Evolutionary conservation across 2,329 filamentous ascomycete species (phyloP).

Genomic region (Ilyonectria destructans): DNA sequence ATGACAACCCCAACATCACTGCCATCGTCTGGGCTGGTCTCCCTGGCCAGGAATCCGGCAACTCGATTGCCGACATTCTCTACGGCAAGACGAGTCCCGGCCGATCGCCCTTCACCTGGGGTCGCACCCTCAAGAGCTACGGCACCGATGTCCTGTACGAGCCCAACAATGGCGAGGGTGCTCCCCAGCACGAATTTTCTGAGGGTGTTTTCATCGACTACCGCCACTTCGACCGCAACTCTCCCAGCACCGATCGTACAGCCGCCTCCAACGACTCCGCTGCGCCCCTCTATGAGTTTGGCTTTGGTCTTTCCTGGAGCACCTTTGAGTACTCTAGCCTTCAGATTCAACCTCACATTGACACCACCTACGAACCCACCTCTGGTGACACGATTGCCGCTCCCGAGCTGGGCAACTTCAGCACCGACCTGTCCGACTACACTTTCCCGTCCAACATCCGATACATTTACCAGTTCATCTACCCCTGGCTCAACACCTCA

Average conservation of each 20-base stretch:
- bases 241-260: conserved; percentile 49
- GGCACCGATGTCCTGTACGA: conserved; percentile 77
- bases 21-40: conserved; percentile 88
- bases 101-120: conserved; percentile 87
- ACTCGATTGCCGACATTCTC: conserved; percentile 85
- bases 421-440: conserved; percentile 76
- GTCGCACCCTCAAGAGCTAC: conserved; percentile 77
- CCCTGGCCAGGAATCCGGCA: conserved; percentile 88
- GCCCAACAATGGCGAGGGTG: conserved; percentile 77
- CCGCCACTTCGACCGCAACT: conserved; percentile 76
- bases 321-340: conserved; percentile 84
- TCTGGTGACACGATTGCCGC: conserved; percentile 75
- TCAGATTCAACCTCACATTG: conserved; percentile 66
- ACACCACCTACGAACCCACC: conserved; percentile 71
- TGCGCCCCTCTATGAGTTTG: conserved; percentile 85
- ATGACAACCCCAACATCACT: conserved; percentile 83
- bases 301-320: conserved; percentile 86
- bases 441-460: conserved; percentile 75
- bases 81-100: conserved; percentile 87
- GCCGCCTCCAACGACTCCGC: conserved; percentile 44
- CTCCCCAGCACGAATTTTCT: conserved; percentile 81
- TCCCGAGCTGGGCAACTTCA: conserved; percentile 76
- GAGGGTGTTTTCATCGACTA: conserved; percentile 87
- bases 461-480: conserved; percentile 72
- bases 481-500: conserved; percentile 81